Evolutionary conservation across 441 rosid species (phyloP).

Genomic region (Macaranga tanarius): DNA sequence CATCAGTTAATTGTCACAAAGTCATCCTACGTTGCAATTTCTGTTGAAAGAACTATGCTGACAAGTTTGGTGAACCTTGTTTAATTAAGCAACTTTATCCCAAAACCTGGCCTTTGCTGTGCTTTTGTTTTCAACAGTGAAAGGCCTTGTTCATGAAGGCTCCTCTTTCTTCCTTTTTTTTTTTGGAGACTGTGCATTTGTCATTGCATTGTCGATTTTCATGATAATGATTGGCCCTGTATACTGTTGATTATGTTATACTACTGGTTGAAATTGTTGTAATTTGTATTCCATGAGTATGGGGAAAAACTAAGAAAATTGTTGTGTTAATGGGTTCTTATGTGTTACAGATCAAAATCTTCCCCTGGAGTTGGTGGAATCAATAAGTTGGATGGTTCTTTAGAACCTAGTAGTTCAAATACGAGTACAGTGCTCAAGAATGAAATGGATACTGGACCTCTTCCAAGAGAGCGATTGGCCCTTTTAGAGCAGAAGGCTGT

Average conservation of each 20-base stretch:
- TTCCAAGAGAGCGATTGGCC: constrained; percentile 53
- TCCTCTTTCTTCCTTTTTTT: too few relatives aligned
- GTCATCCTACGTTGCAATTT: neutral
- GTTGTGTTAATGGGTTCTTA: constrained; percentile 12
- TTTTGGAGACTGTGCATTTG: too few relatives aligned
- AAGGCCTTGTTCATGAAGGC: too few relatives aligned
- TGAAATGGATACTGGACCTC: constrained; percentile 55
- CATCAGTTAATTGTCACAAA: neutral
- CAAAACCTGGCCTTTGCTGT: neutral
- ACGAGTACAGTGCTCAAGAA: constrained; percentile 46
- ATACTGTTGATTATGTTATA: neutral
- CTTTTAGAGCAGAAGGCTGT: constrained; percentile 51
- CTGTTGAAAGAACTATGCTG: neutral
- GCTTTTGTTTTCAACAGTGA: neutral
- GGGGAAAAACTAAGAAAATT: neutral
- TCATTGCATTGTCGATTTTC: neutral
- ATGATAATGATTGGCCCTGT: neutral
- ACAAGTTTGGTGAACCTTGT: neutral
- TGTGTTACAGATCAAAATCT: constrained; percentile 59
- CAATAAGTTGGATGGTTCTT: constrained; percentile 57
- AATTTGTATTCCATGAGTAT: neutral
- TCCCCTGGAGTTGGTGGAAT: constrained; percentile 54
- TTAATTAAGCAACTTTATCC: neutral
- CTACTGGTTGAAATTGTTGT: constrained; percentile 1
- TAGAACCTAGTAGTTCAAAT: constrained; percentile 58